Base-by-base conservation (phyloP, 345 rosid species). In the Abelmoschus esculentus region DNA sequence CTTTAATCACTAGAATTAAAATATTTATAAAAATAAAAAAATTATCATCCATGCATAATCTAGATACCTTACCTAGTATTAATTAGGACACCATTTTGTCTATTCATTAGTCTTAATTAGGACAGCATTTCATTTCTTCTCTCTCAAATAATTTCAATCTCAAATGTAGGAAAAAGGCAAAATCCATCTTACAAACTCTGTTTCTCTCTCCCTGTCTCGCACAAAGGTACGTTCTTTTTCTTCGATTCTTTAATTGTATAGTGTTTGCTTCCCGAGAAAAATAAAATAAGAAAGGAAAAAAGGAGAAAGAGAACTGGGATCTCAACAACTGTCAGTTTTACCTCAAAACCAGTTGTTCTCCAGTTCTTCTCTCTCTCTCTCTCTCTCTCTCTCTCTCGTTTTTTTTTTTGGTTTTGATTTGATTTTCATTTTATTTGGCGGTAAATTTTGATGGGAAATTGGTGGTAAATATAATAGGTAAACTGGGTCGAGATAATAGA, bases 311-410 rank as follows among this genome's bases (percentile, higher is more conserved):
- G 72, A 69, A 31, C 70, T 77, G 74, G 74, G 80, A 82, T 82
- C 82, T 81, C 71, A 36, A 79, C 82, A 81, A 61, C 80, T 76
- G 85, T 79, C 85, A 49, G 77, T 61, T 72, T 70, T 31, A 29
- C 73, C 32, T 66, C 12, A 26, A 60, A 29, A 29, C 58, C 58
- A 8, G 40, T 29, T 49, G 9, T 49, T 29, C 70, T 66, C 34
- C 52, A 58, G 66, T 60, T 36, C 58, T 50, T 49, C 4, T 42
- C 50, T 61, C 10, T 38, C 29, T 9, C 11, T 19, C 46, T 68
- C 29, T 0, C n/a, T 49, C 4, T 42, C 50, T 61, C 10, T 38
- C 29, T 9, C 11, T 19, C 46, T 68, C 29, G n/a, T n/a, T n/a
- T 0, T 8, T 61, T 63, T 44, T 64, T 6, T n/a, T 11, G 29